Evolutionary conservation across 2,329 filamentous ascomycete species (phyloP).

Genomic region (Colletotrichum gloeosporioides): DNA sequence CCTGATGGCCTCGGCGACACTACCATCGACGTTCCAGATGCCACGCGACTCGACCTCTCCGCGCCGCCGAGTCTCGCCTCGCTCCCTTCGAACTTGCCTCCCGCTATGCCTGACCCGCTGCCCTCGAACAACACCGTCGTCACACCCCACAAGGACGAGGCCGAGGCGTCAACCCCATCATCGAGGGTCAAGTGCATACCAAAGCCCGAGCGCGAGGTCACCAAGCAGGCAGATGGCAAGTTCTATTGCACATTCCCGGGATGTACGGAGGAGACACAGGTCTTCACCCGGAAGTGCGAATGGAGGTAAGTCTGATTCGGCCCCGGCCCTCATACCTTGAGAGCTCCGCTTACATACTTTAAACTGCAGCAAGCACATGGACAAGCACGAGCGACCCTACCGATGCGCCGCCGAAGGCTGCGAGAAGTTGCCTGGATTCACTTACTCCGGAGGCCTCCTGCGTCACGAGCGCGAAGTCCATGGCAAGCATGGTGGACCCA

Average conservation of each 20-base stretch:
- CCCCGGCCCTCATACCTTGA: neutral
- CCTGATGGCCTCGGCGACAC: constrained; percentile 39
- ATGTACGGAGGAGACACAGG: constrained; percentile 68
- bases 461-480: constrained; percentile 95
- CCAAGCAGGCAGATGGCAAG: constrained; percentile 73
- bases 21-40: constrained; percentile 41
- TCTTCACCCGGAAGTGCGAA: constrained; percentile 86
- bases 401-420: constrained; percentile 83
- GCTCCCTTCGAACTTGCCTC: constrained; percentile 35
- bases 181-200: constrained; percentile 57
- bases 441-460: constrained; percentile 88
- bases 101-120: constrained; percentile 35
- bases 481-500: constrained; percentile 85
- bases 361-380: constrained; percentile 86
- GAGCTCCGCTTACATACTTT: constrained; percentile 26
- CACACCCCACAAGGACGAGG: constrained; percentile 9
- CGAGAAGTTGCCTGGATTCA: constrained; percentile 92
- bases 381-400: constrained; percentile 95
- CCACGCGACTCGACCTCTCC: constrained; percentile 42
- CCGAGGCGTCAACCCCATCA: constrained; percentile 19
- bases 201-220: constrained; percentile 63
- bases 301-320: constrained; percentile 75
- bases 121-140: constrained; percentile 22
- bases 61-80: constrained; percentile 30
- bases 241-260: constrained; percentile 76